A percentile compares a stretch with the other conserved stretches of the same genome.
Conservation (phyloP, 1,284 basidiomycete species). For the Ustilago vetiveriae region DNA sequence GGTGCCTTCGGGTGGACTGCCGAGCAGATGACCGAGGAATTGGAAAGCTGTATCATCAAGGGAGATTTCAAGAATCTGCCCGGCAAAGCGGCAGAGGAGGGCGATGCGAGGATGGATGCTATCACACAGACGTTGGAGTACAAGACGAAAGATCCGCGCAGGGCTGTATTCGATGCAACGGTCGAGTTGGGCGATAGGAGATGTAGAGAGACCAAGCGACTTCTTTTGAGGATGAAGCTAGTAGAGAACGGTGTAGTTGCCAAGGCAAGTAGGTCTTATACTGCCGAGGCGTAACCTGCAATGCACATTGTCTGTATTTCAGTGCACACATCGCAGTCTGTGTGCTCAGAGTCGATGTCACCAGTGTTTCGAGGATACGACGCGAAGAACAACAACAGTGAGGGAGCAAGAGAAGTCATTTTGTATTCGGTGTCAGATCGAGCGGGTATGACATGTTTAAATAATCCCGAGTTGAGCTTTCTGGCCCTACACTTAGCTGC, state of each 20-base stretch:
- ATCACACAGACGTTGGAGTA: slow-evolving; percentile 75
- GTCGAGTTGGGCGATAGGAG: slow-evolving; percentile 78
- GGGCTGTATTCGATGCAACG: slow-evolving; percentile 77
- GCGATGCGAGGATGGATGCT: slow-evolving; percentile 76
- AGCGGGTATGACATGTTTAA: no score
- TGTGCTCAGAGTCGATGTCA: no score
- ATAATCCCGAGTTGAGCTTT: no score
- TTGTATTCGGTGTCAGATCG: no score
- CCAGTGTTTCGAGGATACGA: no score
- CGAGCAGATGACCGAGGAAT: slow-evolving; percentile 75
- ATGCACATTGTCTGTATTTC: no score
- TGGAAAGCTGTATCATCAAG: slow-evolving; percentile 78
- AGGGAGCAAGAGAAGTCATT: no score
- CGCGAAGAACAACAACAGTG: no score
- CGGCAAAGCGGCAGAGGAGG: slow-evolving; percentile 79
- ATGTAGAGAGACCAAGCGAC: slow-evolving; percentile 76
- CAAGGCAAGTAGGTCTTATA: slow-evolving; percentile 15
- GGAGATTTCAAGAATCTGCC: slow-evolving; percentile 80
- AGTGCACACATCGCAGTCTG: no score
- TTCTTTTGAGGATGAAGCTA: slow-evolving; percentile 80
- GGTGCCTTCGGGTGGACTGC: slow-evolving; percentile 82
- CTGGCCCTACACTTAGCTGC: no score
- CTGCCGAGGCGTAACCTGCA: slow-evolving; percentile 23
- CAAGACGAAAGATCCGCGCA: slow-evolving; percentile 77
- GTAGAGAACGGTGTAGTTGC: slow-evolving; percentile 66